Evolutionary conservation across 768 basidiomycete genomes (phyloP).

Genomic region (Russula brevipes): DNA sequence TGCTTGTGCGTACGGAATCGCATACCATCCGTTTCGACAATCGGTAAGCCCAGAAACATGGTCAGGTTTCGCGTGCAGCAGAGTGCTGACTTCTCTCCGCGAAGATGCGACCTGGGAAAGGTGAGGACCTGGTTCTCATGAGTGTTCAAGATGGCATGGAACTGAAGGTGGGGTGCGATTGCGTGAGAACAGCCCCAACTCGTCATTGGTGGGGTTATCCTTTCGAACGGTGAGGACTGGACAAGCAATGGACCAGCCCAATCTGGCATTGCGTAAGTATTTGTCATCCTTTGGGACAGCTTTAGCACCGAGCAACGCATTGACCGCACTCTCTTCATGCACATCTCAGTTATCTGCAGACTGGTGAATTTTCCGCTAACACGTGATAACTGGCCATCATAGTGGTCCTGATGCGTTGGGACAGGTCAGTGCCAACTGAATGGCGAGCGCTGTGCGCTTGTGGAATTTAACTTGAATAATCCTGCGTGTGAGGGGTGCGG

Average conservation of each 20-base stretch:
- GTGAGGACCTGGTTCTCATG: constrained; percentile 28
- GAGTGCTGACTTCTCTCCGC: not conserved
- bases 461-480: constrained; percentile 47
- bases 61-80: not conserved
- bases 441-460: constrained; percentile 43
- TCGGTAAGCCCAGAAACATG: not conserved
- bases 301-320: constrained; percentile 20
- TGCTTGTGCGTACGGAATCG: constrained; percentile 1
- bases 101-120: constrained; percentile 40
- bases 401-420: not conserved
- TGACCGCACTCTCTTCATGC: constrained; percentile 37
- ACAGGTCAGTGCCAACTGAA: constrained; percentile 41
- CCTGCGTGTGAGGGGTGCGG: constrained; percentile 41
- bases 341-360: constrained; percentile 24
- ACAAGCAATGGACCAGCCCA: not conserved
- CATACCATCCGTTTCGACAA: constrained; percentile 14
- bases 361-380: constrained; percentile 5
- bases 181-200: constrained; percentile 33
- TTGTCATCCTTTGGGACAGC: constrained; percentile 32
- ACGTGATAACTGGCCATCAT: not conserved
- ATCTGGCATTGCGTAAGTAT: constrained; percentile 17
- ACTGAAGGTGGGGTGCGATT: not conserved
- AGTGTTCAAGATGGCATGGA: not conserved
- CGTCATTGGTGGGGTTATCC: constrained; percentile 36
- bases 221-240: constrained; percentile 37